Base-by-base conservation (phyloP, 1,139 yeast species). In the Pichia sp. region DNA sequence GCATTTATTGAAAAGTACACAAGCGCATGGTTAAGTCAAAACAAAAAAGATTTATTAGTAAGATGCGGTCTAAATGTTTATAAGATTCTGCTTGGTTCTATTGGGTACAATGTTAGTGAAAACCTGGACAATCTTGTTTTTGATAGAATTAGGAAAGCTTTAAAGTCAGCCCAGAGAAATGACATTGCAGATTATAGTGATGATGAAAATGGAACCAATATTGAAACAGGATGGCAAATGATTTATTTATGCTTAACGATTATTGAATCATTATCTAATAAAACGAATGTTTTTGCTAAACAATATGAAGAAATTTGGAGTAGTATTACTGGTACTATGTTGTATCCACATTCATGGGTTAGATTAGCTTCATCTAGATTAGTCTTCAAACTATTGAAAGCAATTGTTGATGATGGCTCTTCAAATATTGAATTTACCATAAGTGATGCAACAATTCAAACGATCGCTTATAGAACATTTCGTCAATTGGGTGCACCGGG, bases 271-370 rank as follows among this genome's bases (percentile, higher is more conserved):
- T 61, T 71, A 27, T 64, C 63, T 36, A 63, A 62, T 16, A 41
- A 43, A 6, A 53, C 58, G 1, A 71, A 72, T 47, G 64, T 73
- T 26, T 55, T 50, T 23, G 42, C 50, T 2, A 47, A 46, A 2
- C 47, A 45, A 7, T 72, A 63, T 54, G 45, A 44, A 30, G 68
- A 63, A 32, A 55, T 76, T 11, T 84, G 94, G 92, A 57, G 60
- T 11, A 62, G 66, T 23, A 66, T 84, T 6, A 69, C 78, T 28
- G 73, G 72, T 11, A 67, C 80, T 26, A 68, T 89, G 50, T 67
- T 90, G 43, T 92, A 78, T 62, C 97, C 97, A 2, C 97, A 90
- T 62, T 74, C 95, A 0, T 90, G 97, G 97, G 83, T 90, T 11
- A 78, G 97, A 57, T 69, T 85, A 46, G 69, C 77, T 5, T 67